Conservation (phyloP, 345 rosid species). For the Rhodamnia rubescens region DNA sequence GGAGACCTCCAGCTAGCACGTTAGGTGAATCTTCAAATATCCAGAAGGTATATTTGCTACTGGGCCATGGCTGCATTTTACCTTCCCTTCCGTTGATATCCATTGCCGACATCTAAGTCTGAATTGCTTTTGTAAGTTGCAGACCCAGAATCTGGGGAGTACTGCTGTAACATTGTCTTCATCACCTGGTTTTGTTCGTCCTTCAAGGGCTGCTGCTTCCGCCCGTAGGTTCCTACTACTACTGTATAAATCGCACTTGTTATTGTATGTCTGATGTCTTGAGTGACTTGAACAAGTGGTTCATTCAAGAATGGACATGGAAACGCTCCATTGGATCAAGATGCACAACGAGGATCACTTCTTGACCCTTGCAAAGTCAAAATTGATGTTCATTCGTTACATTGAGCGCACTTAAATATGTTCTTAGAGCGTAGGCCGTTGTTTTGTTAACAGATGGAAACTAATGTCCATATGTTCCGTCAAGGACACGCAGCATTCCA, state of each 20-base stretch:
- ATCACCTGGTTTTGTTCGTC: constrained; percentile 52
- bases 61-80: not conserved
- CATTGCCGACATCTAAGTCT: not conserved
- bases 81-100: not conserved
- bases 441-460: not conserved
- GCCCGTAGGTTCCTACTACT: constrained; percentile 45
- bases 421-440: not conserved
- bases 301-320: not conserved
- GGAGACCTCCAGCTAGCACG: constrained; percentile 26
- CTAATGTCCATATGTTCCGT: not conserved
- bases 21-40: constrained; percentile 35
- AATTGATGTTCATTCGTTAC: not conserved
- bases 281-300: not conserved
- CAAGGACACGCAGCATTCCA: not conserved
- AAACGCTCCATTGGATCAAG: not conserved
- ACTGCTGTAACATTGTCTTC: constrained; percentile 35
- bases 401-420: not conserved
- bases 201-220: constrained; percentile 57
- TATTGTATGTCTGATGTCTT: not conserved
- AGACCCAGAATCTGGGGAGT: constrained; percentile 30
- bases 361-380: not conserved
- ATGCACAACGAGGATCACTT: not conserved
- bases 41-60: constrained; percentile 41
- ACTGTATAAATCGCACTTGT: not conserved
- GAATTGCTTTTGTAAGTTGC: constrained; percentile 1